Evolutionary conservation across 1,139 yeast species (phyloP).

Genomic region (Yamadazyma triangularis): DNA sequence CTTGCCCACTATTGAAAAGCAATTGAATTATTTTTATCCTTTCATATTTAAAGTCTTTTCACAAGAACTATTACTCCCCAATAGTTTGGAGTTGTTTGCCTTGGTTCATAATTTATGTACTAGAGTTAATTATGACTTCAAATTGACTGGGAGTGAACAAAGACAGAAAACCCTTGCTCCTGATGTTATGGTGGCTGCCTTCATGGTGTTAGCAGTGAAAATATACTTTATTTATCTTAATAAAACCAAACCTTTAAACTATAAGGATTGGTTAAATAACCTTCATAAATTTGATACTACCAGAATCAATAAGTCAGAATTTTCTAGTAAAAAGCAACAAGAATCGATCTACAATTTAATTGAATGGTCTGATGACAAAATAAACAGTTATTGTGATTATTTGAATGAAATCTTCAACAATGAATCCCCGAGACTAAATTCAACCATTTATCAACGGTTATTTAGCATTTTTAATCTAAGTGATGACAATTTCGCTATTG

Average conservation of each 20-base stretch:
- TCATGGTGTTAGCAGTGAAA: constrained; percentile 23
- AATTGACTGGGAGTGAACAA: constrained; percentile 4
- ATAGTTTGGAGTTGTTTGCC: constrained; percentile 25
- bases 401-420: constrained; percentile 31
- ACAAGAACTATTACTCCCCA: constrained; percentile 27
- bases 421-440: constrained; percentile 14
- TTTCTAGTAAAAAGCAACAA: constrained; percentile 9
- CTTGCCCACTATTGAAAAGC: constrained; percentile 7
- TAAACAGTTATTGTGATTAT: constrained; percentile 38
- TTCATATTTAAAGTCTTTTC: constrained; percentile 24
- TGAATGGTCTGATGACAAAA: constrained; percentile 36
- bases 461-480: constrained; percentile 30
- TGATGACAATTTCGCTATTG: not conserved
- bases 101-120: constrained; percentile 13
- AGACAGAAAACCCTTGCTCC: constrained; percentile 13
- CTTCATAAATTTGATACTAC: constrained; percentile 17
- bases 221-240: constrained; percentile 21
- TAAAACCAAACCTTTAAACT: constrained; percentile 9
- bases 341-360: constrained; percentile 19
- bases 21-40: constrained; percentile 28
- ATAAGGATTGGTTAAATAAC: constrained; percentile 19
- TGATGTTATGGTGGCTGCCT: constrained; percentile 23
- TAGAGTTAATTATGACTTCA: constrained; percentile 7
- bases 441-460: constrained; percentile 32
- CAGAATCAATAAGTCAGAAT: constrained; percentile 15